phyloP scores from a whole-genome alignment of 768 basidiomycete genomes.

The Suillus discolor region DNA sequence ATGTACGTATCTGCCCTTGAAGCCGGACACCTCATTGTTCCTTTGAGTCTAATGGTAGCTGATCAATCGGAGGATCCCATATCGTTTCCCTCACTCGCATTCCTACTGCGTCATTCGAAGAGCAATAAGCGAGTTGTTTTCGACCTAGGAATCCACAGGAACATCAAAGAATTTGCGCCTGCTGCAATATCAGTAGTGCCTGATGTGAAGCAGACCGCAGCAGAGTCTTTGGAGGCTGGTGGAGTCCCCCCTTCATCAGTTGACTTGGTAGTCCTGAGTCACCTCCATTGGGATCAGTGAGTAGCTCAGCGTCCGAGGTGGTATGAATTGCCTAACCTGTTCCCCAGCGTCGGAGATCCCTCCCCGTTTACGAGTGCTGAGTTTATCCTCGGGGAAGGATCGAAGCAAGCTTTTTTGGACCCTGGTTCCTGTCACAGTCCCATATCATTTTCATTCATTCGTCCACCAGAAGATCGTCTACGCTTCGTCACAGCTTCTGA shows the following conservation, averaged over 20 bases:
- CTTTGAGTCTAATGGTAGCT: conserved; percentile 40
- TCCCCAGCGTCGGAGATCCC: conserved; percentile 46
- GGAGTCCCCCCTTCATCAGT: conserved; percentile 46
- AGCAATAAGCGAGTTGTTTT: conserved; percentile 46
- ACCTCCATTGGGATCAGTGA: conserved; percentile 51
- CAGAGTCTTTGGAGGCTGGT: conserved; percentile 48
- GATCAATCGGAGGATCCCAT: conserved; percentile 30
- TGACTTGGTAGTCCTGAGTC: conserved; percentile 46
- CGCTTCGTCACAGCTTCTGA: conserved; percentile 33
- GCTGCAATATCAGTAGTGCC: conserved; percentile 18
- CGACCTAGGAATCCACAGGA: conserved; percentile 59
- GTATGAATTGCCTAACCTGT: conserved; percentile 34
- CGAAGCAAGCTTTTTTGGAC: conserved; percentile 30
- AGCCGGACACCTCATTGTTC: conserved; percentile 45
- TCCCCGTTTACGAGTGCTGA: conserved; percentile 42
- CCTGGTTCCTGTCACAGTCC: conserved; percentile 44
- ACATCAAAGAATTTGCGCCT: conserved; percentile 46
- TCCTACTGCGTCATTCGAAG: conserved; percentile 51
- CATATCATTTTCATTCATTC: conserved; percentile 27
- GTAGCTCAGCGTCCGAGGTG: conserved; percentile 46
- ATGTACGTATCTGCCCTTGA: conserved; percentile 59
- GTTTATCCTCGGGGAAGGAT: conserved; percentile 47
- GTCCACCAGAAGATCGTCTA: conserved; percentile 40
- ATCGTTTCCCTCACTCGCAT: conserved; percentile 49
- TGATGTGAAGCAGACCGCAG: conserved; percentile 31